These are phyloP conservation scores for Lachancea sp. DNA, from an alignment of 805 yeast species.

Conservation along the genomic window DNA sequence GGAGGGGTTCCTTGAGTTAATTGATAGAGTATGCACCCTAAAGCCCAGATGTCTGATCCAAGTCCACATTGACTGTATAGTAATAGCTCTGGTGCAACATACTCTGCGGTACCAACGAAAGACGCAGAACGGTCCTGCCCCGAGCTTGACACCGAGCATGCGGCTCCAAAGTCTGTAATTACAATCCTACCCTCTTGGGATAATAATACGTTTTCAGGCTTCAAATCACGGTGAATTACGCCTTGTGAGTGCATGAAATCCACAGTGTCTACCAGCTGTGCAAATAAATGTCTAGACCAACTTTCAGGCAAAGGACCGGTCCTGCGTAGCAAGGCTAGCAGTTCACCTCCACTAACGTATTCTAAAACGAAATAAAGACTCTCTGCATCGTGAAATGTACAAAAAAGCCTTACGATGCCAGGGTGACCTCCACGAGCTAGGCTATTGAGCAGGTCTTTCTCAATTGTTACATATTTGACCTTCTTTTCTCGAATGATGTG, in stretches of 20 bases:
- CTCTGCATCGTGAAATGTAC: slow-evolving; percentile 89
- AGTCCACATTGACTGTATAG: slow-evolving; percentile 74
- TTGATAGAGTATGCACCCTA: slow-evolving; percentile 84
- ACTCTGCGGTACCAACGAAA: slow-evolving; percentile 96
- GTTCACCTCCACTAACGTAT: slow-evolving; percentile 92
- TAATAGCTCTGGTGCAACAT: slow-evolving; percentile 87
- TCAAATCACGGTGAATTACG: slow-evolving; percentile 87
- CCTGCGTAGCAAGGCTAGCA: slow-evolving; percentile 69
- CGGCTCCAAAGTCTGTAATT: slow-evolving; percentile 98
- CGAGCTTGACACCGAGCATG: slow-evolving; percentile 40
- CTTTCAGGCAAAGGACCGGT: slow-evolving; percentile 70
- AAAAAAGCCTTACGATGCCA: slow-evolving; percentile 85
- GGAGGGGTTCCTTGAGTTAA: slow-evolving; percentile 82
- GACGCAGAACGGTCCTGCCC: slow-evolving; percentile 48
- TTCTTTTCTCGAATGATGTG: slow-evolving; percentile 93
- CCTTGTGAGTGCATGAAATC: slow-evolving; percentile 84
- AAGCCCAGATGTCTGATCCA: slow-evolving; percentile 87
- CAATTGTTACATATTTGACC: slow-evolving; percentile 92
- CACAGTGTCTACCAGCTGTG: slow-evolving; percentile 86
- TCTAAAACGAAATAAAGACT: slow-evolving; percentile 88
- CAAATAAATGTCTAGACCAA: slow-evolving; percentile 73
- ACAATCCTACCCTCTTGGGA: slow-evolving; percentile 81
- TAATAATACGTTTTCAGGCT: slow-evolving; percentile 87
- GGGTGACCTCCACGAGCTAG: slow-evolving; percentile 76
- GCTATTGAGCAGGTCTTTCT: slow-evolving; percentile 80